A percentile compares a stretch with the other conserved stretches of the same genome.
phyloP scores from a whole-genome alignment of 2,329 filamentous ascomycete genomes.

The Ambrosiella beaveri region DNA sequence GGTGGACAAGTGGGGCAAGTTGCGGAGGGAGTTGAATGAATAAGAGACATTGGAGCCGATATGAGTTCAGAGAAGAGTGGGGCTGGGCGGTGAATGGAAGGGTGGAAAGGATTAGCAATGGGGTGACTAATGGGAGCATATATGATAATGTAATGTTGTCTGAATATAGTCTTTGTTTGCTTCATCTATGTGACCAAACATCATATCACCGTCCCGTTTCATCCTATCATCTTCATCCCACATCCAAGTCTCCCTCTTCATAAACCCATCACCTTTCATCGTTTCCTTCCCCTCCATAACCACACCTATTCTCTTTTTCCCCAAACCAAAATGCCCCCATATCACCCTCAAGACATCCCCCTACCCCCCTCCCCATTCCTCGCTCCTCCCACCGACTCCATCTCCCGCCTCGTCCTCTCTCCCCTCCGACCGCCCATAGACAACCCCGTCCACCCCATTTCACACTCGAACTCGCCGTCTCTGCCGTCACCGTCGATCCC shows the following conservation, averaged over 20 bases:
- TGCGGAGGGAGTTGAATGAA: neutral
- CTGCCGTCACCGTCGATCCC: neutral
- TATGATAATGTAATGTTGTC: too few species aligned
- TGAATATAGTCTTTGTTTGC: too few species aligned
- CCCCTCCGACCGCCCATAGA: neutral
- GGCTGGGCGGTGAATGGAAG: neutral
- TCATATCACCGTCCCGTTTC: neutral
- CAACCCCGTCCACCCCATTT: neutral
- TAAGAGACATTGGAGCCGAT: neutral
- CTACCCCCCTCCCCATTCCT: neutral
- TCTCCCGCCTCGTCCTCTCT: neutral
- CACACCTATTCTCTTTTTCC: neutral
- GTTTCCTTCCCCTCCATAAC: neutral
- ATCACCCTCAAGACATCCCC: neutral
- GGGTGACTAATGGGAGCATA: too few species aligned
- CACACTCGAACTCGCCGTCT: neutral
- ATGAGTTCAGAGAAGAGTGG: neutral
- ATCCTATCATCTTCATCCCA: neutral
- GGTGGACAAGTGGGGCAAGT: neutral
- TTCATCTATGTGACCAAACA: too few species aligned
- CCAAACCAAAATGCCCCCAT: neutral
- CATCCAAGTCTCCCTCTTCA: neutral
- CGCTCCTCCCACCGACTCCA: neutral
- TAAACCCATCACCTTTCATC: neutral
- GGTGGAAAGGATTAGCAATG: too few species aligned